These are phyloP conservation scores for Garcia nutans DNA, from an alignment of 345 rosid species.

Conservation along the genomic window DNA sequence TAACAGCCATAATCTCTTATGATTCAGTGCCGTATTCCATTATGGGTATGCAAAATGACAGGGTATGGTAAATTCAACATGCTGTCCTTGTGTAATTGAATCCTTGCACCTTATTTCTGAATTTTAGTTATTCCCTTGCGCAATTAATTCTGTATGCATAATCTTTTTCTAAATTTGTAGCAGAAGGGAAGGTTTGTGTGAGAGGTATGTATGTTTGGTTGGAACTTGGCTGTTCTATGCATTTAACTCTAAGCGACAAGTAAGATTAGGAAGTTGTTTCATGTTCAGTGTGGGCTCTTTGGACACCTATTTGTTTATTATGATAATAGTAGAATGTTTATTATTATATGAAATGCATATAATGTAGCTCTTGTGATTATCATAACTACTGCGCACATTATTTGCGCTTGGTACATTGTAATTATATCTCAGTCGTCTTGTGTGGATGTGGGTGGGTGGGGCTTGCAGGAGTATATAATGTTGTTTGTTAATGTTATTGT, in stretches of 20 bases:
- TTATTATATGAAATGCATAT: neutral
- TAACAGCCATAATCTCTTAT: slow-evolving; percentile 21
- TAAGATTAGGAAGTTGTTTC: neutral
- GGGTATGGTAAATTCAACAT: slow-evolving; percentile 40
- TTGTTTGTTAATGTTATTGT: neutral
- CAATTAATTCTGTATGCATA: neutral
- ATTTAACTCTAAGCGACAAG: neutral
- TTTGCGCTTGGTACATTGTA: neutral
- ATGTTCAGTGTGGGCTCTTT: neutral
- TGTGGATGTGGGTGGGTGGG: no score
- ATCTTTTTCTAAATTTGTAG: neutral
- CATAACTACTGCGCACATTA: no score
- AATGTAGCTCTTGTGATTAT: neutral
- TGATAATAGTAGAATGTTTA: neutral
- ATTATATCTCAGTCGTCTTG: neutral
- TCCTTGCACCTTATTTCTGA: neutral
- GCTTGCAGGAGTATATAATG: neutral
- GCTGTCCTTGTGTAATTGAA: slow-evolving; percentile 3
- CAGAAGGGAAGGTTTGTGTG: neutral
- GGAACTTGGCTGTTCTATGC: neutral
- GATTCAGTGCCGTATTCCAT: slow-evolving; percentile 83
- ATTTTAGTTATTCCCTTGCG: neutral
- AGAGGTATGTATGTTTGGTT: neutral
- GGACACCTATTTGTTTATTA: neutral
- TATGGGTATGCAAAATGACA: slow-evolving; percentile 95